phyloP scores from a whole-genome alignment of 192 early-diverging fungal genomes.

The Coemansia umbellata region DNA sequence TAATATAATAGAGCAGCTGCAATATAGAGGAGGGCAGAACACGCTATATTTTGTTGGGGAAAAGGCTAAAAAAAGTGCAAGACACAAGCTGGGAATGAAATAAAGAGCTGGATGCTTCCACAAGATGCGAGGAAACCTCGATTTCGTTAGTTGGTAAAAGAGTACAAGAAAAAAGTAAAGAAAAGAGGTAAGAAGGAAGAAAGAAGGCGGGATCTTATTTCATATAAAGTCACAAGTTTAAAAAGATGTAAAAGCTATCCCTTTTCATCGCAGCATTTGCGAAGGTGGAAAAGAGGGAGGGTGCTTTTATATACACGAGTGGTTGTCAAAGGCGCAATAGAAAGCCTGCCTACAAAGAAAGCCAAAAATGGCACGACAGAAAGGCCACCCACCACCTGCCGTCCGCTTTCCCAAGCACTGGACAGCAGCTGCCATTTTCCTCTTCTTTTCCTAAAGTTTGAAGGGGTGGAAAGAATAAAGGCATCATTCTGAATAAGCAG shows the following conservation, averaged over 20 bases:
- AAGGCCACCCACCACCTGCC: too few relatives aligned
- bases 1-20: too few relatives aligned
- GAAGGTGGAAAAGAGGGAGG: conserved; percentile 4
- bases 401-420: too few relatives aligned
- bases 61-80: too few relatives aligned
- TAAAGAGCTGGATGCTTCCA: too few relatives aligned
- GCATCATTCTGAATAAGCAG: not conserved
- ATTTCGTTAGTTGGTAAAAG: conserved; percentile 2
- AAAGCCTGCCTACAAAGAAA: conserved; percentile 6
- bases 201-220: conserved; percentile 7
- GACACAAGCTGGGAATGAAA: conserved; percentile 9
- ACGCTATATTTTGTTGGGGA: too few relatives aligned
- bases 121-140: not conserved
- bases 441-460: not conserved
- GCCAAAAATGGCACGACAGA: not conserved
- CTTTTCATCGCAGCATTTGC: conserved; percentile 5
- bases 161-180: conserved; percentile 4
- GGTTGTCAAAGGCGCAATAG: conserved; percentile 7
- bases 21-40: too few relatives aligned
- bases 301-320: not conserved
- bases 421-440: too few relatives aligned
- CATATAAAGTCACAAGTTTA: conserved; percentile 1
- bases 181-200: conserved; percentile 8
- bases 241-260: conserved; percentile 4
- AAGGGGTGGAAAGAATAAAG: not conserved